These are phyloP conservation scores for Thalassiosira profunda DNA, from an alignment of 108 stramenopile genomes.

Conservation along the genomic window DNA sequence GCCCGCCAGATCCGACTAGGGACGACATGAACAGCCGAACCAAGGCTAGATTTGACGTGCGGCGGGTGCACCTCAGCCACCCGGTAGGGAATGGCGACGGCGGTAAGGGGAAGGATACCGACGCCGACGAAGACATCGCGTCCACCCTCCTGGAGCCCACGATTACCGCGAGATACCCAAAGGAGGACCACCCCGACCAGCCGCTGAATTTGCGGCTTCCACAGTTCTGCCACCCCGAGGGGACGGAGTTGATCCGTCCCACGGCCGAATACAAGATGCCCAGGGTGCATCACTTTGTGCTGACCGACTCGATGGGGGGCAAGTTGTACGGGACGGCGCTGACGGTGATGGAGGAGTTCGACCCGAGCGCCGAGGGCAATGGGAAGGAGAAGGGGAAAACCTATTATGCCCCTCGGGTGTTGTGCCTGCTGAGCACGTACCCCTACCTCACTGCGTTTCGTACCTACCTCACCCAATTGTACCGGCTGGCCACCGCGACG, in stretches of 20 bases:
- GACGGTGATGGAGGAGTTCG: conserved; percentile 87
- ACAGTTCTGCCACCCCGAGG: conserved; percentile 84
- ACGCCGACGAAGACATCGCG: conserved; percentile 22
- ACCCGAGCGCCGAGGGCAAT: conserved; percentile 12
- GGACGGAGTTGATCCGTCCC: conserved; percentile 67
- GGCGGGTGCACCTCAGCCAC: conserved; percentile 41
- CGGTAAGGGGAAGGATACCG: conserved; percentile 17
- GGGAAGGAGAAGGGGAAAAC: conserved; percentile 44
- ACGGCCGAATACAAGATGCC: conserved; percentile 73
- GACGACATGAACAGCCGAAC: conserved; percentile 32
- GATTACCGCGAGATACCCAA: conserved; percentile 83
- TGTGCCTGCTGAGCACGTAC: conserved; percentile 95
- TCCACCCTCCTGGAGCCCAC: conserved; percentile 63
- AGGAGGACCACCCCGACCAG: conserved; percentile 66
- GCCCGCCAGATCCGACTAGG: conserved; percentile 29
- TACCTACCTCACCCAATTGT: conserved; percentile 91
- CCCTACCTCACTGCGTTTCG: conserved; percentile 94
- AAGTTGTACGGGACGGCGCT: conserved; percentile 89
- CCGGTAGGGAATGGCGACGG: conserved; percentile 2
- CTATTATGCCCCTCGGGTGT: conserved; percentile 86
- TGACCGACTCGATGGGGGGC: conserved; percentile 83
- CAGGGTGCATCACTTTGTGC: conserved; percentile 84
- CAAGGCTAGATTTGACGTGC: conserved; percentile 18
- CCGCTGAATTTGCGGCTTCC: conserved; percentile 87
- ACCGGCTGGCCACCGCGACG: conserved; percentile 91